These are phyloP conservation scores for Lolium multiflorum DNA, from an alignment of 176 grass and related monocot species.

Conservation along the genomic window DNA sequence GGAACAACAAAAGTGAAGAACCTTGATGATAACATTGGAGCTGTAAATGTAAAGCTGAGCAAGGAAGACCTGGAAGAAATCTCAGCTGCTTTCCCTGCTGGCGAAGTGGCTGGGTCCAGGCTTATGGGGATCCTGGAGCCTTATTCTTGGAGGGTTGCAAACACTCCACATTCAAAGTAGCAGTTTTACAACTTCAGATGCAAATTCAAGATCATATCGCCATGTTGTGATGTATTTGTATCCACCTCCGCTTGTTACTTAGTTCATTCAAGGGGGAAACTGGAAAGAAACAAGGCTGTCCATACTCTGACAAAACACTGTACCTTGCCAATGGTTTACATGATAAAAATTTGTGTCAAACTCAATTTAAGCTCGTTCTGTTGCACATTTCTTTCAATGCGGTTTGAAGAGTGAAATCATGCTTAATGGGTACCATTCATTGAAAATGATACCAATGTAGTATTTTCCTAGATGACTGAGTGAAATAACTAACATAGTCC, in stretches of 20 bases:
- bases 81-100: slow-evolving; percentile 49
- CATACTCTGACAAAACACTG: slow-evolving; percentile 15
- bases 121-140: slow-evolving; percentile 54
- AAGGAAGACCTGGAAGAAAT: slow-evolving; percentile 66
- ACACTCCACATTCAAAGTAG: slow-evolving; percentile 61
- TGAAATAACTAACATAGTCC: background rate
- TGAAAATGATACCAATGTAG: background rate
- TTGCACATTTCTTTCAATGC: background rate
- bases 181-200: slow-evolving; percentile 7
- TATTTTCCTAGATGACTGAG: background rate
- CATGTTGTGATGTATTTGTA: slow-evolving; percentile 25
- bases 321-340: slow-evolving; percentile 6
- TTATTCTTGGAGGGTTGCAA: slow-evolving; percentile 71
- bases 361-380: background rate
- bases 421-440: background rate
- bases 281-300: background rate
- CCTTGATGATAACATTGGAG: slow-evolving; percentile 66
- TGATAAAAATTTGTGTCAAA: background rate
- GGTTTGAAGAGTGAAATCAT: background rate
- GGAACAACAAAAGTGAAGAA: slow-evolving; percentile 81
- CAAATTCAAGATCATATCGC: background rate
- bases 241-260: background rate
- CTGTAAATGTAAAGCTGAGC: slow-evolving; percentile 68
- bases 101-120: slow-evolving; percentile 63
- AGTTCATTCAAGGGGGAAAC: no score